Evolutionary conservation across 441 rosid species (phyloP).

Genomic region (Populus trichocarpa): DNA sequence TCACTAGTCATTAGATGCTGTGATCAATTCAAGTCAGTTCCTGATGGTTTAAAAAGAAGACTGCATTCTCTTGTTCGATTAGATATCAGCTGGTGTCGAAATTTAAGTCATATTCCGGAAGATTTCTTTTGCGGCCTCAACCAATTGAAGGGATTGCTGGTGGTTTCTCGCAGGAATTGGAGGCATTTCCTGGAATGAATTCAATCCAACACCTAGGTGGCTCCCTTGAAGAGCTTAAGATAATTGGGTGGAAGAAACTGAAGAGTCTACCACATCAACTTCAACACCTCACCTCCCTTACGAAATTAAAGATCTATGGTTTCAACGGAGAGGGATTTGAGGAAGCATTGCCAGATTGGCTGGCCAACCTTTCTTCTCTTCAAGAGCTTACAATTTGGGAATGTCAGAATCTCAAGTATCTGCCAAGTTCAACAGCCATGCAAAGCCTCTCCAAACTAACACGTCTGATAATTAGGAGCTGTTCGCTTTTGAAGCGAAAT

Average conservation of each 20-base stretch:
- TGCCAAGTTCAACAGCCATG: too few species aligned
- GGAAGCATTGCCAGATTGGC: constrained; percentile 16
- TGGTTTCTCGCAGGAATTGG: constrained; percentile 11
- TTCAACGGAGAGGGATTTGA: not conserved
- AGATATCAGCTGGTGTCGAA: not conserved
- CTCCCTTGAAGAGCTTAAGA: not conserved
- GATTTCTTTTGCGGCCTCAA: not conserved
- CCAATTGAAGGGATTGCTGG: constrained; percentile 15
- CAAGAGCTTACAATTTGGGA: not conserved
- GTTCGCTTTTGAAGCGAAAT: too few species aligned
- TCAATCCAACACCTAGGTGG: constrained; percentile 14
- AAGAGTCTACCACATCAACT: constrained; percentile 19
- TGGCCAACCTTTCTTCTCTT: constrained; percentile 19
- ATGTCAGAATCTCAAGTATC: constrained; percentile 4
- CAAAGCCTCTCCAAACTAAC: too few species aligned
- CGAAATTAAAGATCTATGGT: not conserved
- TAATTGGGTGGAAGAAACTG: constrained; percentile 13
- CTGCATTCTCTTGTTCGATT: not conserved
- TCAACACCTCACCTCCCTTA: constrained; percentile 18
- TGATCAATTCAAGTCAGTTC: not conserved
- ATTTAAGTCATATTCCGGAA: not conserved
- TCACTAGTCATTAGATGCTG: not conserved
- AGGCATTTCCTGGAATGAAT: constrained; percentile 17
- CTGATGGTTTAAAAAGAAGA: not conserved
- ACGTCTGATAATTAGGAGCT: too few species aligned